phyloP scores from a whole-genome alignment of 805 yeast genomes.

The Wickerhamiella cacticola region DNA sequence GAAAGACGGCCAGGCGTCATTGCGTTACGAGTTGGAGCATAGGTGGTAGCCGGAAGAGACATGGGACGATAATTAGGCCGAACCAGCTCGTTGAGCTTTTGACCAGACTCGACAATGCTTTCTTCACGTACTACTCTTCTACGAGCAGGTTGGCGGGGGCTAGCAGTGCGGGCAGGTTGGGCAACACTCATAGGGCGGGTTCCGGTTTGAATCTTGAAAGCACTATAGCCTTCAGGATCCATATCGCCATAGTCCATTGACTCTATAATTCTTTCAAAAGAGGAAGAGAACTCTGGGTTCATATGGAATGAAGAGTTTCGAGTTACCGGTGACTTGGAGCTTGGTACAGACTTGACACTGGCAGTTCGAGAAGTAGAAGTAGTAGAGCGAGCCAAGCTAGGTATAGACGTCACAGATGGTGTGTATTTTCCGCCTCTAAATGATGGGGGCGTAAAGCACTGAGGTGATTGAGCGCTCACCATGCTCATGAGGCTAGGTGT shows the following conservation, averaged over 20 bases:
- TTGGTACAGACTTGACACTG: no score
- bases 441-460: background rate
- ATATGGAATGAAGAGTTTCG: no score
- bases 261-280: background rate
- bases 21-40: background rate
- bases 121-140: background rate
- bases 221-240: background rate
- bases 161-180: no score
- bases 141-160: no score
- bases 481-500: constrained; percentile 3
- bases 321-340: no score
- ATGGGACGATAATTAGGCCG: background rate
- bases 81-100: background rate
- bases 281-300: background rate
- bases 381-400: background rate
- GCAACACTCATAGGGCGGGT: no score
- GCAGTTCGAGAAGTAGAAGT: background rate
- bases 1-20: background rate
- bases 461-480: constrained; percentile 1
- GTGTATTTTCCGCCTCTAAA: background rate
- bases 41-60: background rate
- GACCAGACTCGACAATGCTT: background rate
- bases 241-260: background rate
- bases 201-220: background rate
- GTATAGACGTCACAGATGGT: background rate